Conservation (phyloP, 2,329 filamentous ascomycete species). For the Hypoxylon rubiginosum region DNA sequence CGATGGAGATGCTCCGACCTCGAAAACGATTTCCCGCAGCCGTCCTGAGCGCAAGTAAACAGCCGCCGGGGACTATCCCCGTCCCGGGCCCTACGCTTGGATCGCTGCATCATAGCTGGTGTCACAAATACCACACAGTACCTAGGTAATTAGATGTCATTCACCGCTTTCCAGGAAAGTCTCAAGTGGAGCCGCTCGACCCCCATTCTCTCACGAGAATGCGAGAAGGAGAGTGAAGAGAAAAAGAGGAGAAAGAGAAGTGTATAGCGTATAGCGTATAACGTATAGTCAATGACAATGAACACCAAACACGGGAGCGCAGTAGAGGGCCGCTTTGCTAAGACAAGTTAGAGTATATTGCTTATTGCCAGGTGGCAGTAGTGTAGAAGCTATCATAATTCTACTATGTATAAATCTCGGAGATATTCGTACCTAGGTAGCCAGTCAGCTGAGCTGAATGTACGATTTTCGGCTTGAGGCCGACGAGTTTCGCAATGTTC, state of each 20-base stretch:
- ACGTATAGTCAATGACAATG: conserved; percentile 5
- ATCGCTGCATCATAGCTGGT: conserved; percentile 38
- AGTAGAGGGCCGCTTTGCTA: conserved; percentile 8
- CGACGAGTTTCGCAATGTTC: conserved; percentile 16
- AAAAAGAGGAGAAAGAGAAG: conserved; percentile 6
- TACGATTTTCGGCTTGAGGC: conserved; percentile 7
- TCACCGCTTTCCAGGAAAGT: conserved; percentile 35
- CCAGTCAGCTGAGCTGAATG: background rate
- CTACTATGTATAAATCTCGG: background rate
- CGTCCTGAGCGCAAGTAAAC: conserved; percentile 58
- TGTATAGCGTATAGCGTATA: no score
- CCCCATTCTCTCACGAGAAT: conserved; percentile 32
- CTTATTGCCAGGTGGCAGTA: background rate
- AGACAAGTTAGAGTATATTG: conserved; percentile 8
- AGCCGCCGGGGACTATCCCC: conserved; percentile 20
- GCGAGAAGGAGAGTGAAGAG: conserved; percentile 1
- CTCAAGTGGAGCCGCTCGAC: conserved; percentile 30
- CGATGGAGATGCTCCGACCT: conserved; percentile 70
- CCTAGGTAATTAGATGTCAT: conserved; percentile 24
- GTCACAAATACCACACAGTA: conserved; percentile 12
- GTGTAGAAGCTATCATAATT: background rate
- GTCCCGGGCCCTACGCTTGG: conserved; percentile 34
- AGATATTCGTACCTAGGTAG: background rate
- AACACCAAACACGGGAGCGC: background rate
- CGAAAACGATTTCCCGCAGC: conserved; percentile 67